Evolutionary conservation across 139 green algal species (phyloP).

Genomic region (Chlorella sp.): DNA sequence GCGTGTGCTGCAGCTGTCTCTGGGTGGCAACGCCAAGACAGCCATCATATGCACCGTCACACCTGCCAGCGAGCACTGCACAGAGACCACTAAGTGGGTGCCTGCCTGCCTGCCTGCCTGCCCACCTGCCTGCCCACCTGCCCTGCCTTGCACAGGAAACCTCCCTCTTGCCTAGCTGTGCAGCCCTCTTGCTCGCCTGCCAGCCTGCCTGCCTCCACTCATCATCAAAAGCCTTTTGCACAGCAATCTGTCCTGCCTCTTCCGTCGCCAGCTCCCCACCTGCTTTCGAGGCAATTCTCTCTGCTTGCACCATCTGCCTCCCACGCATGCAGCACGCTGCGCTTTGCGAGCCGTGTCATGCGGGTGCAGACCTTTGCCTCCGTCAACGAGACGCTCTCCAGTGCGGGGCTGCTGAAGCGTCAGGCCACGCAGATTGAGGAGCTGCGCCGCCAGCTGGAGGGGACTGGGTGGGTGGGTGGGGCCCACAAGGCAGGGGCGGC

Average conservation of each 20-base stretch:
- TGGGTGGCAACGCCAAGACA: constrained; percentile 72
- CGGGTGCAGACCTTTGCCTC: constrained; percentile 87
- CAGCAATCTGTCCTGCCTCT: too few relatives aligned
- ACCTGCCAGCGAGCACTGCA: constrained; percentile 74
- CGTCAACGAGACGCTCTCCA: constrained; percentile 82
- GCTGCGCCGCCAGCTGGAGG: constrained; percentile 59
- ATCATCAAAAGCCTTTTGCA: not conserved
- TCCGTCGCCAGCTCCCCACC: not conserved
- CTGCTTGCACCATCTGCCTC: too few relatives aligned
- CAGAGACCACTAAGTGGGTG: constrained; percentile 94
- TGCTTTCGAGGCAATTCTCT: too few relatives aligned
- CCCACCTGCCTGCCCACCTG: not conserved
- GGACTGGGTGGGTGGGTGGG: constrained; percentile 32
- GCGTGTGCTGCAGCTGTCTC: constrained; percentile 63
- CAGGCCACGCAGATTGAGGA: constrained; percentile 80
- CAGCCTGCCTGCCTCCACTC: not conserved
- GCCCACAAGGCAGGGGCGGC: too few relatives aligned
- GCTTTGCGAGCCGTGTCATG: constrained; percentile 93
- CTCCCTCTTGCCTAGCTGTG: not conserved
- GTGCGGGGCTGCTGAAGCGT: constrained; percentile 82
- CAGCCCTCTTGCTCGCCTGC: not conserved
- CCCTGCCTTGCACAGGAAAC: not conserved
- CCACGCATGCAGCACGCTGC: constrained; percentile 73
- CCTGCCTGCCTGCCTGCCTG: constrained; percentile 41
- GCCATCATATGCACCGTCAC: constrained; percentile 90